These are phyloP conservation scores for Penicillium arizonense DNA, from an alignment of 495 filamentous ascomycete species.

Conservation along the genomic window DNA sequence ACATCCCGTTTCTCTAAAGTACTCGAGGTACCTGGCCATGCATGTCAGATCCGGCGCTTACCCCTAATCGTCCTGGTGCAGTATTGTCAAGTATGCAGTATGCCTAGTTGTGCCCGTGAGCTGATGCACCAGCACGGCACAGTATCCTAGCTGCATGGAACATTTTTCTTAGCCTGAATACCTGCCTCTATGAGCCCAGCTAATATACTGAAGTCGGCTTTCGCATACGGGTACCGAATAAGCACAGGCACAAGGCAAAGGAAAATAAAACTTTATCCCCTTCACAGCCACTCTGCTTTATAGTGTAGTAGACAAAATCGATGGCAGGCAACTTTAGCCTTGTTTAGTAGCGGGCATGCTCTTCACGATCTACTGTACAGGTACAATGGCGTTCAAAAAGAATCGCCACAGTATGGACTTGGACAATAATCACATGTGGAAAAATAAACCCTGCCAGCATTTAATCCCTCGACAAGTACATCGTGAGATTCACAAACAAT, in stretches of 20 bases:
- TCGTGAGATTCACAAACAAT: not conserved
- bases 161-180: not conserved
- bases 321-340: not conserved
- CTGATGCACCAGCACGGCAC: too few relatives aligned
- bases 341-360: too few relatives aligned
- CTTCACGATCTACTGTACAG: not conserved
- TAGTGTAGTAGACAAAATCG: too few relatives aligned
- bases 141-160: not conserved
- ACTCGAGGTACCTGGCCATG: constrained; percentile 13
- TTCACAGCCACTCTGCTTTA: too few relatives aligned
- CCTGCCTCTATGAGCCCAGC: too few relatives aligned
- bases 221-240: too few relatives aligned
- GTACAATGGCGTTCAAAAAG: not conserved
- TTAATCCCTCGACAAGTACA: too few relatives aligned
- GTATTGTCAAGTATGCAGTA: not conserved
- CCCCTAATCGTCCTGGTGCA: constrained; percentile 6
- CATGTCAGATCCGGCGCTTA: constrained; percentile 9
- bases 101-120: not conserved
- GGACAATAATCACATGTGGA: not conserved
- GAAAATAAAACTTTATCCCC: too few relatives aligned
- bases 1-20: not conserved
- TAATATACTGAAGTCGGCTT: too few relatives aligned
- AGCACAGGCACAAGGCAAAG: too few relatives aligned
- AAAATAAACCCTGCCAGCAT: too few relatives aligned
- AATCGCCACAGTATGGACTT: not conserved